Conservation (phyloP, 2,329 filamentous ascomycete species). For the Penicillium verrucosum region DNA sequence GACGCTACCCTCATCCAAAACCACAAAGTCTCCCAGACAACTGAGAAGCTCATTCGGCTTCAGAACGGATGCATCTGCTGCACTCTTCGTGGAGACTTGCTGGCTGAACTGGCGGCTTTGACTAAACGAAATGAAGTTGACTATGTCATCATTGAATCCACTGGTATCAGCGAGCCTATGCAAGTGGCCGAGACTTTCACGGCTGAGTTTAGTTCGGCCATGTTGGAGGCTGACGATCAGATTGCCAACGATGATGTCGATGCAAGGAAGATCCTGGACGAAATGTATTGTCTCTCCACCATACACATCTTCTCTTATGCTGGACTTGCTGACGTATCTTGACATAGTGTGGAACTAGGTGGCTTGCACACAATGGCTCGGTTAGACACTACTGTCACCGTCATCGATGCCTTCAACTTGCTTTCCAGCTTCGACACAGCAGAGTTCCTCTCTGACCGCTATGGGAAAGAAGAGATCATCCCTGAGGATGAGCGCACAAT, state of each 20-base stretch:
- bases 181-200: slow-evolving; percentile 74
- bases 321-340: background rate
- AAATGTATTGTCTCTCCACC: slow-evolving; percentile 42
- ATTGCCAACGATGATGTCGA: slow-evolving; percentile 43
- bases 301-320: slow-evolving; percentile 4
- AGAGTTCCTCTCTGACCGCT: slow-evolving; percentile 64
- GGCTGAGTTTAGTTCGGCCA: slow-evolving; percentile 49
- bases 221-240: slow-evolving; percentile 49
- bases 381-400: slow-evolving; percentile 69
- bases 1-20: slow-evolving; percentile 61
- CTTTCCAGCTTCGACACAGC: slow-evolving; percentile 69
- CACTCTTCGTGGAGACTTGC: slow-evolving; percentile 66
- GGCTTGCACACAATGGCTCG: slow-evolving; percentile 64
- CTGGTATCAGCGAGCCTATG: slow-evolving; percentile 68
- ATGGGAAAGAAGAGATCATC: slow-evolving; percentile 56
- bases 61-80: slow-evolving; percentile 77
- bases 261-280: slow-evolving; percentile 44
- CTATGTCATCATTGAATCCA: slow-evolving; percentile 70
- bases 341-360: slow-evolving; percentile 51
- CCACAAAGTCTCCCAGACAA: slow-evolving; percentile 55
- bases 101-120: slow-evolving; percentile 66
- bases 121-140: slow-evolving; percentile 63
- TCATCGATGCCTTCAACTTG: slow-evolving; percentile 71
- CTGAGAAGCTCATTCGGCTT: slow-evolving; percentile 65
- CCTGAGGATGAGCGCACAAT: slow-evolving; percentile 70